phyloP scores from a whole-genome alignment of 73 alveolate species.

The Durusdinium trenchii region DNA sequence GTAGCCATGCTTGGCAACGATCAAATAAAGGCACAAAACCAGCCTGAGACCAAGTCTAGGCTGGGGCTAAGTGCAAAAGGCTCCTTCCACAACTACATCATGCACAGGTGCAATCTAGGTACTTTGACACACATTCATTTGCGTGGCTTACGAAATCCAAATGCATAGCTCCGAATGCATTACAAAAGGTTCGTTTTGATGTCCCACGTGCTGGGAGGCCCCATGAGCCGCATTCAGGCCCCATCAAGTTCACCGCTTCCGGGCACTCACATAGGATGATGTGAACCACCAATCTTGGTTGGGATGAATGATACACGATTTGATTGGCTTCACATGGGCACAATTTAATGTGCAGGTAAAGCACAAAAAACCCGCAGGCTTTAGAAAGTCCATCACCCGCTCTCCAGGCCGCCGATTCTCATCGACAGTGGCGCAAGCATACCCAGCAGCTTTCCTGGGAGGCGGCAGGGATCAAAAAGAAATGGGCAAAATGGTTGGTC shows the following conservation, averaged over 20 bases:
- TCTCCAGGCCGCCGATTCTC: neutral
- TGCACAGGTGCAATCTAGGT: neutral
- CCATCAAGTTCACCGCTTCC: neutral
- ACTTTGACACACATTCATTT: neutral
- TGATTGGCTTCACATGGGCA: too few species aligned
- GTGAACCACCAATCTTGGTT: neutral
- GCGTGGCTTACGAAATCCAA: neutral
- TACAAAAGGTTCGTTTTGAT: neutral
- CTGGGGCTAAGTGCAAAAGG: neutral
- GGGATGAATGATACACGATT: neutral
- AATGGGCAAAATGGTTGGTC: neutral
- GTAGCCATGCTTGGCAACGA: conserved; percentile 20
- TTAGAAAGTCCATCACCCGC: neutral
- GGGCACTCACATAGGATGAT: neutral
- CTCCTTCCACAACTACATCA: neutral
- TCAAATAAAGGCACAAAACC: neutral
- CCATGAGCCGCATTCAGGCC: neutral
- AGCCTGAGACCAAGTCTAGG: too few species aligned
- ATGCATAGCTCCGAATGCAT: neutral
- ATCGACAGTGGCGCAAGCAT: neutral
- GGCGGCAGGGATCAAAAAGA: neutral
- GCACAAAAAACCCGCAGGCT: neutral
- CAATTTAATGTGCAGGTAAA: neutral
- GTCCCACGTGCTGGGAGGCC: conserved; percentile 20
- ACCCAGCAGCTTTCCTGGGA: neutral